These are phyloP conservation scores for Fraxinus excelsior DNA, from an alignment of 257 asterid genomes.

Conservation along the genomic window DNA sequence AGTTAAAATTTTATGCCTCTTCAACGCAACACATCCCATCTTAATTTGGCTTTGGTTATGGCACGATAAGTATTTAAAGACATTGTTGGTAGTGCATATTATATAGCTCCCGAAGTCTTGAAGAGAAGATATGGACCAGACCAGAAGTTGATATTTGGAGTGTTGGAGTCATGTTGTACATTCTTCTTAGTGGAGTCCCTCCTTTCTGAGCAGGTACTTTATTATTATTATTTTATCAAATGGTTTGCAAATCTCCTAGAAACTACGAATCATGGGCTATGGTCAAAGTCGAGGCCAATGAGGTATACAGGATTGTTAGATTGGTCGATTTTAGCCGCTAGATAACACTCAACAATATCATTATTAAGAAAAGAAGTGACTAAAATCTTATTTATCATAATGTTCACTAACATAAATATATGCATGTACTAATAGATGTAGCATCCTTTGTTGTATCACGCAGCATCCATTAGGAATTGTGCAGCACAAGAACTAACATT, in stretches of 20 bases:
- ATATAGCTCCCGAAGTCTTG: constrained; percentile 68
- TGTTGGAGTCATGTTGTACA: constrained; percentile 63
- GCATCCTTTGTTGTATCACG: background rate
- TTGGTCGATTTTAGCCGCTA: constrained; percentile 7
- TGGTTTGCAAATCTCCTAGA: background rate
- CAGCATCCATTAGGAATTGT: background rate
- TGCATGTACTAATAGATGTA: constrained; percentile 16
- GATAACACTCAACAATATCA: background rate
- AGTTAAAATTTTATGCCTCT: background rate
- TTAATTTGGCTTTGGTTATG: constrained; percentile 9
- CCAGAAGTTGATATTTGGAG: constrained; percentile 75
- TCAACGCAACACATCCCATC: background rate
- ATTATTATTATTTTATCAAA: background rate
- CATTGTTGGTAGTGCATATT: too few species aligned
- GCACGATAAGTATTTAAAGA: too few species aligned
- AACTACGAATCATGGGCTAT: background rate
- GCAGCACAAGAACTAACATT: background rate
- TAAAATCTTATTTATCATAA: background rate
- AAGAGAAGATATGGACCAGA: constrained; percentile 58
- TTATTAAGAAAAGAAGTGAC: constrained; percentile 26
- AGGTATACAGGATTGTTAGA: constrained; percentile 2
- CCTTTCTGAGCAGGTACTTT: constrained; percentile 68
- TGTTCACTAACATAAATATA: background rate
- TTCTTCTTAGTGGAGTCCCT: constrained; percentile 69
- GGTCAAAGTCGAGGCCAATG: background rate